Percentiles rank a stretch among this genome's conserved stretches.
phyloP scores from a whole-genome alignment of 2,329 filamentous ascomycete species.

The Alternaria metachromatica region DNA sequence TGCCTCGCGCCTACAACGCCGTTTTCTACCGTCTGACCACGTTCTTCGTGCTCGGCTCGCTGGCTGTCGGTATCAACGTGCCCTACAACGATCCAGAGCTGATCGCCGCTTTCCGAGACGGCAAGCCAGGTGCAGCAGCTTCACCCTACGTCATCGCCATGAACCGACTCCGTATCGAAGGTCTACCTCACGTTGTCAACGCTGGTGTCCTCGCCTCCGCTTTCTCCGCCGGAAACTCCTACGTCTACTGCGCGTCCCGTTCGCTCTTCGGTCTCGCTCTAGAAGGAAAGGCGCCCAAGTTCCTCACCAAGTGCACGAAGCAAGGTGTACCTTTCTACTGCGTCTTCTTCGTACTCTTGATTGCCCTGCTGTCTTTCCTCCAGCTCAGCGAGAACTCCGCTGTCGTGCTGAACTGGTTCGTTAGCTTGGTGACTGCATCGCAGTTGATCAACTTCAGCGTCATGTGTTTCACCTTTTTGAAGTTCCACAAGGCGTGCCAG shows the following conservation, averaged over 20 bases:
- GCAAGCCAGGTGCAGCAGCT: constrained; percentile 69
- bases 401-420: constrained; percentile 76
- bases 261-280: constrained; percentile 62
- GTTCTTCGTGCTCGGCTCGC: constrained; percentile 77
- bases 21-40: constrained; percentile 79
- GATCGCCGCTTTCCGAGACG: constrained; percentile 64
- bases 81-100: constrained; percentile 71
- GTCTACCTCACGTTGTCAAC: constrained; percentile 66
- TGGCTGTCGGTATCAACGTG: constrained; percentile 73
- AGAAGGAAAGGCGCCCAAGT: constrained; percentile 60
- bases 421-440: constrained; percentile 75
- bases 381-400: constrained; percentile 73
- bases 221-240: constrained; percentile 63
- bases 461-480: constrained; percentile 73
- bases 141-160: constrained; percentile 70
- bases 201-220: constrained; percentile 62
- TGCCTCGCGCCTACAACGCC: constrained; percentile 77
- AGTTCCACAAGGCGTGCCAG: constrained; percentile 72
- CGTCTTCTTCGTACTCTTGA: constrained; percentile 68
- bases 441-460: constrained; percentile 59
- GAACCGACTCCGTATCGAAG: constrained; percentile 60
- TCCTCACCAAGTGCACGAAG: constrained; percentile 65
- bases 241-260: constrained; percentile 62
- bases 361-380: constrained; percentile 75
- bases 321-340: constrained; percentile 76